phyloP scores from a whole-genome alignment of 345 rosid species.

The Citrus glauca region DNA sequence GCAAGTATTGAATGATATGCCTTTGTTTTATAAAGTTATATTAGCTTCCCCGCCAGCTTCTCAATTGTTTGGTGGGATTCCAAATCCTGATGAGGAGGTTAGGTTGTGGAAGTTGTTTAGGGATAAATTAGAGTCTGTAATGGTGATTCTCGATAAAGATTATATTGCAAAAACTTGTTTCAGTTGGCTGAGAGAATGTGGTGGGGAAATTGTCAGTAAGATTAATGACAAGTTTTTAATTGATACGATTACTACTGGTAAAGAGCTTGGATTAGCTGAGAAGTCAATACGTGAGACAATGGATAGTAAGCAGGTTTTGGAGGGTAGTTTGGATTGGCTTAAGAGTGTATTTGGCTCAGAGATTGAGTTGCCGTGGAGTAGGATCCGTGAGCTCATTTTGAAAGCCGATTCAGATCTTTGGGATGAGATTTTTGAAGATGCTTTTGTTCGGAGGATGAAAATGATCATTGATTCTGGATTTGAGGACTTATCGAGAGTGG shows the following conservation, averaged over 20 bases:
- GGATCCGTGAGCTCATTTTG: conserved; percentile 84
- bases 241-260: conserved; percentile 62
- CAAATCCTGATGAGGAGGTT: conserved; percentile 88
- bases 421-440: conserved; percentile 97
- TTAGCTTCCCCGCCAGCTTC: conserved; percentile 91
- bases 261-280: conserved; percentile 78
- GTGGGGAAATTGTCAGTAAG: conserved; percentile 51
- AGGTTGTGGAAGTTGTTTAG: conserved; percentile 82
- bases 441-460: conserved; percentile 90
- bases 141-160: conserved; percentile 49
- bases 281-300: conserved; percentile 73
- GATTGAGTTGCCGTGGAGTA: conserved; percentile 94
- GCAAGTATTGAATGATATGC: conserved; percentile 86
- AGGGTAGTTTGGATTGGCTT: conserved; percentile 95
- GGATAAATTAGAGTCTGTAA: conserved; percentile 66
- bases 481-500: conserved; percentile 49
- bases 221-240: conserved; percentile 64
- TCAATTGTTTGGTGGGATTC: conserved; percentile 93
- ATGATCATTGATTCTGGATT: conserved; percentile 60
- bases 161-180: conserved; percentile 60
- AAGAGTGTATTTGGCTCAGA: conserved; percentile 91
- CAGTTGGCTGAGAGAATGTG: conserved; percentile 77
- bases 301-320: conserved; percentile 81
- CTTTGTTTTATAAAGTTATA: conserved; percentile 78
- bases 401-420: conserved; percentile 86